Percentiles rank a stretch among this genome's conserved stretches.
Conservation (phyloP, 345 rosid species). For the Populus tremula region DNA sequence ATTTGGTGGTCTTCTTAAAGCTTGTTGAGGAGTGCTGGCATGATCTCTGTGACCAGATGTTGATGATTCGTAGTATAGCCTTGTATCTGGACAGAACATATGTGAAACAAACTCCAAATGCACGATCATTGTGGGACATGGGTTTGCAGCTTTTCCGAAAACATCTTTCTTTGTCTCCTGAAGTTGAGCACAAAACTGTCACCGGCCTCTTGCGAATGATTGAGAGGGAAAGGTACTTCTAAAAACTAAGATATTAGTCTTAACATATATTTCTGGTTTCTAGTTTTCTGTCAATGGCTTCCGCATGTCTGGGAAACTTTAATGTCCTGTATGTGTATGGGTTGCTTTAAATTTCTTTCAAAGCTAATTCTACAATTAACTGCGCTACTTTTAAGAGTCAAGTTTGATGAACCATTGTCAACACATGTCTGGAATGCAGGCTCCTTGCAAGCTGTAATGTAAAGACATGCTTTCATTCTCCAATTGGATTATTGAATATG, state of each 20-base stretch:
- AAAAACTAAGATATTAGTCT: background rate
- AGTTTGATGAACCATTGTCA: background rate
- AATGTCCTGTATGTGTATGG: background rate
- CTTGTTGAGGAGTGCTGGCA: conserved; percentile 96
- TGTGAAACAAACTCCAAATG: conserved; percentile 81
- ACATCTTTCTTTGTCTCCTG: conserved; percentile 72
- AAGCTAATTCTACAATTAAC: background rate
- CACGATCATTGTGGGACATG: conserved; percentile 95
- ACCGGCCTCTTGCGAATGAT: conserved; percentile 90
- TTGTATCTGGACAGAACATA: conserved; percentile 85
- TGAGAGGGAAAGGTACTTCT: conserved; percentile 82
- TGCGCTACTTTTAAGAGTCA: background rate
- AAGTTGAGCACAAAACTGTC: conserved; percentile 95
- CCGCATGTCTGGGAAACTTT: background rate
- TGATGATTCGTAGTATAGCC: conserved; percentile 96
- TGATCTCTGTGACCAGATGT: conserved; percentile 89
- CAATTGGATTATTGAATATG: background rate
- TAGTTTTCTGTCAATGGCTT: background rate
- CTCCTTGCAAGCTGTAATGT: background rate
- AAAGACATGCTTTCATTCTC: background rate
- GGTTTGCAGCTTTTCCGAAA: conserved; percentile 93
- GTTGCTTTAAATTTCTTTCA: background rate
- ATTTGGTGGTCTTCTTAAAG: conserved; percentile 81
- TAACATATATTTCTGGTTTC: background rate
- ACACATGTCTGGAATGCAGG: background rate